Base-by-base conservation (phyloP, 306 rosid species). In the Quercus robur region DNA sequence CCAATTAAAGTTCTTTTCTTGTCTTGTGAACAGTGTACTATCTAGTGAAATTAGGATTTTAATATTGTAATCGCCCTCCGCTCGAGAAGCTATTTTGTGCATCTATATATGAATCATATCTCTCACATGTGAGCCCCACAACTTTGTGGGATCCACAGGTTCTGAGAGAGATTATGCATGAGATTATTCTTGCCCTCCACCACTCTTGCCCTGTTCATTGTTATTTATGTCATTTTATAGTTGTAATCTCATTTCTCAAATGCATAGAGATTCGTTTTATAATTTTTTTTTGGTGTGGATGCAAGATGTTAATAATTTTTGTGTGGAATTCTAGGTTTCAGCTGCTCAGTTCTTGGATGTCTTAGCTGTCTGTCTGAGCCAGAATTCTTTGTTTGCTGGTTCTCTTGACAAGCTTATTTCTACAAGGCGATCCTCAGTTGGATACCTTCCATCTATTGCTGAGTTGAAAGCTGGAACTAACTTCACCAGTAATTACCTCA, bases 281-380 rank as follows among this genome's bases (percentile, higher is more conserved):
- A 20, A 17, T 41, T 73, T 73, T 82, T 25, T 66, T 7, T 83
- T 71, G 38, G 21, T 70, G 30, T 59, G 72, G 69, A 28, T 33
- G 67, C 51, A 74, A 35, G 70, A 21, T 31, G 57, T 51, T 64
- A 61, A 38, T 80, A 14, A 72, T 83, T 81, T 81, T 63, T 81
- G 28, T 41, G 19, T 82, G 81, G 78, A 83, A 83, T 71, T 83
- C 33, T 85, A 94, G 99, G 91, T 93, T 26, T 84, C 89, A 76
- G 92, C 94, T 73, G 86, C 91, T 81, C 90, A 74, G 83, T 92
- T 94, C 84, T 81, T 94, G 82, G 98, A 94, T 84, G 87, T 82
- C 54, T 85, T 94, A 85, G 87, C 93, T 70, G 79, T 90, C 62
- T 94, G 97, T 85, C 86, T 94, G 75, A 86, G 91, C 81, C 99